A percentile compares a stretch with the other conserved stretches of the same genome.
phyloP scores from a whole-genome alignment of 805 yeast species.

The Sporopachydermia lactativora region DNA sequence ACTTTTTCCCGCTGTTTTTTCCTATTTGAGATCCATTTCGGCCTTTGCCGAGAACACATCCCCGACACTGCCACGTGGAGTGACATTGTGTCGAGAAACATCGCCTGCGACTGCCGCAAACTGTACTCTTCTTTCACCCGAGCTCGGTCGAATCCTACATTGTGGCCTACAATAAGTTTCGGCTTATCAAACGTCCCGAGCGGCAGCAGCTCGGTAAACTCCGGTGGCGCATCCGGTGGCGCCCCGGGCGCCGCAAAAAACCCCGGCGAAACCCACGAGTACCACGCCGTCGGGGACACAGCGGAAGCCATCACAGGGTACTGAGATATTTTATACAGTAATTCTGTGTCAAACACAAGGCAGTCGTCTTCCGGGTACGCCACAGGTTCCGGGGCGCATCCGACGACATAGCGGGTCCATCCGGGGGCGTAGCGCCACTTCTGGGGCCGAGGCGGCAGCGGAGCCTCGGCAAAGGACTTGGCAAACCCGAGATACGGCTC shows the following conservation, averaged over 20 bases:
- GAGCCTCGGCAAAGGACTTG: slow-evolving; percentile 27
- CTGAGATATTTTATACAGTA: slow-evolving; percentile 55
- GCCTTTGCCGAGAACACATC: slow-evolving; percentile 83
- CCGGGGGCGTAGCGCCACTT: slow-evolving; percentile 54
- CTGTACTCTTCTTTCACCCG: slow-evolving; percentile 74
- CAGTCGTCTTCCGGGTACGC: slow-evolving; percentile 56
- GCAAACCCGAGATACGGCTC: slow-evolving; percentile 47
- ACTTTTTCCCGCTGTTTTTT: slow-evolving; percentile 18
- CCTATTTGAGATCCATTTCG: slow-evolving; percentile 52
- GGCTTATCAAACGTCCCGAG: slow-evolving; percentile 35
- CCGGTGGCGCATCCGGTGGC: slow-evolving; percentile 5
- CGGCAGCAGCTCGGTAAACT: slow-evolving; percentile 56
- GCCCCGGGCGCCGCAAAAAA: slow-evolving; percentile 36
- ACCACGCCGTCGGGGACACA: slow-evolving; percentile 69
- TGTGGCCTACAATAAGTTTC: slow-evolving; percentile 75
- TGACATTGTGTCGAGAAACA: slow-evolving; percentile 85
- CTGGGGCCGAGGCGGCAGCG: slow-evolving; percentile 27
- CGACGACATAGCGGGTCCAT: slow-evolving; percentile 63
- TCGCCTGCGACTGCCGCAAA: slow-evolving; percentile 50
- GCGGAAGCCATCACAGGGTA: slow-evolving; percentile 79
- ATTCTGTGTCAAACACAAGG: slow-evolving; percentile 83
- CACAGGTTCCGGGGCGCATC: slow-evolving; percentile 40
- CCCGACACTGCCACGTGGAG: slow-evolving; percentile 85
- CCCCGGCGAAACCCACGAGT: slow-evolving; percentile 88
- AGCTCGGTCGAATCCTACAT: slow-evolving; percentile 84